Base-by-base conservation (phyloP, 257 asterid genomes). In the Linderniella brevidens region DNA sequence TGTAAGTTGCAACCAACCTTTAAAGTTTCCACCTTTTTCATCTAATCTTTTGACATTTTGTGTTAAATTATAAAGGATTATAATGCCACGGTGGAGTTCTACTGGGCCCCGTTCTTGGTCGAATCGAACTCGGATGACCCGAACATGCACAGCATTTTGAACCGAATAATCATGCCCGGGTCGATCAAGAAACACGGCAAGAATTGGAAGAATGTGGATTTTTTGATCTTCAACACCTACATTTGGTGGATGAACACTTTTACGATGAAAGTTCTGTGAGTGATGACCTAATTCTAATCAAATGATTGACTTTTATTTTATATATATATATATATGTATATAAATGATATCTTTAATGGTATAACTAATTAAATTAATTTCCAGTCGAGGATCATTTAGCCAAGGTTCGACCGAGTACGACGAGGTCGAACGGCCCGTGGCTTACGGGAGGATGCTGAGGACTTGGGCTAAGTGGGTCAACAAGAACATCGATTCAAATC, bases 31-130 rank as follows among this genome's bases (percentile, higher is more conserved):
- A 2, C 32, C 6, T 25, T 25, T 25, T 25, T 25, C 6, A 2
- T 25, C 9, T 10, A 13, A 13, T 11, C 15, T 3, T 11, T 39
- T 39, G 15, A 39, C 15, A 2, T 13, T 10, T 1, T 11, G 13
- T 10, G 13, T 1, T 39, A 2, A 10, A 10, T 39, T 1, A 11
- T 39, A 39, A 32, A 76, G 86, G 79, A 73, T 42, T 77, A 73
- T 41, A 77, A 77, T 41, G 82, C 82, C 1, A 77, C 86, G 7
- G 69, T 77, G 11, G 86, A 77, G 58, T 77, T 77, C 39, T 77
- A 77, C 53, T 73, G 86, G 86, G 77, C 86, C 0, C 86, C 86
- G 35, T 77, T 77, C 53, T 32, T 77, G 42, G 77, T 77, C 11
- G 86, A 77, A 44, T 77, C 86, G 4, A 77, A 73, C 14, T 77